Evolutionary conservation across 2,329 filamentous ascomycete genomes (phyloP).

Genomic region (Akanthomyces lecanii): DNA sequence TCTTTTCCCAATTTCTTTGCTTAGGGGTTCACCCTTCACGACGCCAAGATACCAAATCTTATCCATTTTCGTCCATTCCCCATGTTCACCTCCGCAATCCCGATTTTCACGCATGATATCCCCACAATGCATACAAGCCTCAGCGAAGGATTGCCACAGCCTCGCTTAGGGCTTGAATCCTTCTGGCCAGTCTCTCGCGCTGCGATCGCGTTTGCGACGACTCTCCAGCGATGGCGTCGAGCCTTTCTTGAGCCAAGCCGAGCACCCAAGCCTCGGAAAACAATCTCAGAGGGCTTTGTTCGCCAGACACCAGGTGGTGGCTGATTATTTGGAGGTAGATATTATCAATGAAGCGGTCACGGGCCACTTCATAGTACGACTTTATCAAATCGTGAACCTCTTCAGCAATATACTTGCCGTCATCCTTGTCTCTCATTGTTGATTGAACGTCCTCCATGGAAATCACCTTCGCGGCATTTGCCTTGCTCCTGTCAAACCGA

Average conservation of each 20-base stretch:
- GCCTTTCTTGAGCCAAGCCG: neutral
- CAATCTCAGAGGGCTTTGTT: slow-evolving; percentile 21
- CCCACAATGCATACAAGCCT: neutral
- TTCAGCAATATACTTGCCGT: slow-evolving; percentile 22
- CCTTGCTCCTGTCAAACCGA: slow-evolving; percentile 7
- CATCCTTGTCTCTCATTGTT: slow-evolving; percentile 19
- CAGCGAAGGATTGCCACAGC: slow-evolving; percentile 2
- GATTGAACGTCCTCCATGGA: slow-evolving; percentile 19
- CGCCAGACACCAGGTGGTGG: slow-evolving; percentile 25
- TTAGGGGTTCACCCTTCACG: neutral
- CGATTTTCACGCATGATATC: too few relatives aligned
- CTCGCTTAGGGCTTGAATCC: neutral
- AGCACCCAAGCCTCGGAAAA: slow-evolving; percentile 9
- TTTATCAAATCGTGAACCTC: slow-evolving; percentile 30
- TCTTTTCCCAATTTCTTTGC: neutral
- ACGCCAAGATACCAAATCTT: too few relatives aligned
- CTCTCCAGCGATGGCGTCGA: slow-evolving; percentile 2
- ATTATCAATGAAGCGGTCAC: slow-evolving; percentile 33
- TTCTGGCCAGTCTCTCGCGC: neutral
- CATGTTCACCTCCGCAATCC: too few relatives aligned
- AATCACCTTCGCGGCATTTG: slow-evolving; percentile 14
- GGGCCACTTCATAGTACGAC: slow-evolving; percentile 32
- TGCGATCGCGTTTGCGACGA: neutral
- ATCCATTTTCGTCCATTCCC: neutral
- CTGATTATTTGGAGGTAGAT: slow-evolving; percentile 30